Evolutionary conservation across 306 rosid species (phyloP).

Genomic region (Vigna reflexopilosa): DNA sequence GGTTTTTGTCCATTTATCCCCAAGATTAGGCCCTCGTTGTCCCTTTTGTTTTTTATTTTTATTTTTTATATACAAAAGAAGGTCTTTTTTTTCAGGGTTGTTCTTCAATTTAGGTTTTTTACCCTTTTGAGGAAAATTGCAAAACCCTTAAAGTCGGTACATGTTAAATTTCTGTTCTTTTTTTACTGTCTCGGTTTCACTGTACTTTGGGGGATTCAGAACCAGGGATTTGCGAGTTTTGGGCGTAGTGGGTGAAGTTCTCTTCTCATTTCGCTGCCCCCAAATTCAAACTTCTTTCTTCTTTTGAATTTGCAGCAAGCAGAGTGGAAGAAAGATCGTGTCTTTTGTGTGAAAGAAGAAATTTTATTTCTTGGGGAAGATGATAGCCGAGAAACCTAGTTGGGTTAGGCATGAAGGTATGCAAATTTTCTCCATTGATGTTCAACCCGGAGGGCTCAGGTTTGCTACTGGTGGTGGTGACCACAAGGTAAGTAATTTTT

Average conservation of each 20-base stretch:
- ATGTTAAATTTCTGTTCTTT: not conserved
- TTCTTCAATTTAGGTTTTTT: conserved; percentile 28
- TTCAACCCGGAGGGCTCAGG: conserved; percentile 93
- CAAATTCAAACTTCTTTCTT: not conserved
- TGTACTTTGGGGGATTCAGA: conserved; percentile 29
- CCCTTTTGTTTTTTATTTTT: not conserved
- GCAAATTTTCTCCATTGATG: conserved; percentile 98
- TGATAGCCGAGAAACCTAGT: conserved; percentile 95
- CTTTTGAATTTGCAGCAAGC: conserved; percentile 37
- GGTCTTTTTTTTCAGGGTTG: not conserved
- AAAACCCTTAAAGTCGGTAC: conserved; percentile 30
- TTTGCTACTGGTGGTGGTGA: conserved; percentile 99
- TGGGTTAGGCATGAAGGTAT: conserved; percentile 98
- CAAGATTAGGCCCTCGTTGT: conserved; percentile 24
- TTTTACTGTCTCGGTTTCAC: conserved; percentile 21
- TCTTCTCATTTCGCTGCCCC: conserved; percentile 30
- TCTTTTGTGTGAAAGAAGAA: conserved; percentile 37
- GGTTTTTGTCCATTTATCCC: conserved; percentile 42
- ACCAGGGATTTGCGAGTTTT: conserved; percentile 39
- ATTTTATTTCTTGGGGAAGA: conserved; percentile 37
- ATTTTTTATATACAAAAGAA: not conserved
- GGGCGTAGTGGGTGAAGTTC: conserved; percentile 37
- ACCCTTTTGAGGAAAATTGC: conserved; percentile 14
- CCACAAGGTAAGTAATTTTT: conserved; percentile 71
- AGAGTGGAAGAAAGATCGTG: conserved; percentile 25